Evolutionary conservation across 2,329 filamentous ascomycete genomes (phyloP).

Genomic region (Xylariaceae sp.): DNA sequence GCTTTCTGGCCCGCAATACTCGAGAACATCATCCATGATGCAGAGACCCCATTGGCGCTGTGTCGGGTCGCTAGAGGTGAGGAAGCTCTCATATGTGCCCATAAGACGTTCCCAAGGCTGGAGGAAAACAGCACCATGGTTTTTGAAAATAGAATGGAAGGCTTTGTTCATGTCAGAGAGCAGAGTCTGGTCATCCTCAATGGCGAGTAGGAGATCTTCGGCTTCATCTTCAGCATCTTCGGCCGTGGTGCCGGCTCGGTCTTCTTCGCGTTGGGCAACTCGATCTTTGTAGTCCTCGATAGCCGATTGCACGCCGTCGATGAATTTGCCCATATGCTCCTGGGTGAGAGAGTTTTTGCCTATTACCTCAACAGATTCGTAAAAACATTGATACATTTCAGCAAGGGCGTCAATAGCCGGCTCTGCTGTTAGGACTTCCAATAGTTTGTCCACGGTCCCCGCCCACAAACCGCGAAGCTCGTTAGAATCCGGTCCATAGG

Average conservation of each 20-base stretch:
- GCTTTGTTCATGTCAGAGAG: slow-evolving; percentile 99
- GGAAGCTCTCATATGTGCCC: slow-evolving; percentile 83
- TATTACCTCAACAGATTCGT: slow-evolving; percentile 94
- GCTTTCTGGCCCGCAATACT: slow-evolving; percentile 91
- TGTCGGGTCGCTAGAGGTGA: slow-evolving; percentile 80
- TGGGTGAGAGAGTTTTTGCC: slow-evolving; percentile 81
- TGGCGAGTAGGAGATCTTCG: slow-evolving; percentile 85
- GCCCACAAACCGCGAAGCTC: slow-evolving; percentile 85
- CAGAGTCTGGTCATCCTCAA: slow-evolving; percentile 96
- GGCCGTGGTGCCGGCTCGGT: slow-evolving; percentile 72
- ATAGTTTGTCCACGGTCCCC: slow-evolving; percentile 83
- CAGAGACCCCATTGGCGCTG: slow-evolving; percentile 99
- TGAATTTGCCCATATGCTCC: slow-evolving; percentile 84
- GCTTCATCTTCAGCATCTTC: slow-evolving; percentile 91
- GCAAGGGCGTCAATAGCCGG: slow-evolving; percentile 95
- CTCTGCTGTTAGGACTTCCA: slow-evolving; percentile 92
- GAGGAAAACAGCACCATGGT: slow-evolving; percentile 85
- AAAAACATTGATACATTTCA: slow-evolving; percentile 99
- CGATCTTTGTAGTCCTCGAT: slow-evolving; percentile 92
- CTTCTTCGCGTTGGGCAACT: slow-evolving; percentile 81
- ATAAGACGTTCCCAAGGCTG: slow-evolving; percentile 87
- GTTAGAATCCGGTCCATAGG: slow-evolving; percentile 79
- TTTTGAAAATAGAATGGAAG: slow-evolving; percentile 98
- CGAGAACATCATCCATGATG: slow-evolving; percentile 97
- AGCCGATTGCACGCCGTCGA: slow-evolving; percentile 82